Evolutionary conservation across 345 rosid genomes (phyloP).

Genomic region (Salix udensis): DNA sequence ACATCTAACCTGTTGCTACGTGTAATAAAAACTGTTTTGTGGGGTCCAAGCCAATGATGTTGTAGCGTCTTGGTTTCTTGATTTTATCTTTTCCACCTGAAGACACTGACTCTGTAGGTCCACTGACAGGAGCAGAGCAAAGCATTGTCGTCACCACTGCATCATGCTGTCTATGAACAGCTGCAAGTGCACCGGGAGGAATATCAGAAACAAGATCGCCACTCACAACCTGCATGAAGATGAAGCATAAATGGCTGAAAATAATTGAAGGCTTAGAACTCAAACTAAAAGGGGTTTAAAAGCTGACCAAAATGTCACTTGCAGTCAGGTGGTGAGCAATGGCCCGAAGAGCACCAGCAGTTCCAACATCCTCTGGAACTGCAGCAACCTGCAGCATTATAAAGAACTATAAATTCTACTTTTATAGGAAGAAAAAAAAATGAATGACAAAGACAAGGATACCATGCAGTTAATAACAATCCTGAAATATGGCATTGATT

Average conservation of each 20-base stretch:
- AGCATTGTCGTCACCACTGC: constrained; percentile 85
- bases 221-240: constrained; percentile 67
- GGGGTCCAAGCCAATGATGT: constrained; percentile 78
- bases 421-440: not conserved
- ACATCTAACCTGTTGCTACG: constrained; percentile 66
- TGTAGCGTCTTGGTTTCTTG: constrained; percentile 72
- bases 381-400: constrained; percentile 65
- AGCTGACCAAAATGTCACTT: constrained; percentile 80
- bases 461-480: not conserved
- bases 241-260: constrained; percentile 7
- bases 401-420: not conserved
- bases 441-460: not conserved
- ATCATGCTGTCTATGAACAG: constrained; percentile 90
- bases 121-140: constrained; percentile 77
- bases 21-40: constrained; percentile 68
- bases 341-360: constrained; percentile 92
- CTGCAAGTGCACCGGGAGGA: constrained; percentile 86
- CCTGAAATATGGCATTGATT: not conserved
- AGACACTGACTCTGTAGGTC: constrained; percentile 69
- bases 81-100: constrained; percentile 79
- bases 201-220: constrained; percentile 99
- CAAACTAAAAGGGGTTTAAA: constrained; percentile 8
- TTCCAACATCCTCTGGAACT: constrained; percentile 87
- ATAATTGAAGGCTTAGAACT: constrained; percentile 9
- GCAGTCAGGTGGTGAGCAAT: constrained; percentile 83